These are phyloP conservation scores for Aspergillus novofumigatus DNA, from an alignment of 2,329 filamentous ascomycete species.

Conservation along the genomic window DNA sequence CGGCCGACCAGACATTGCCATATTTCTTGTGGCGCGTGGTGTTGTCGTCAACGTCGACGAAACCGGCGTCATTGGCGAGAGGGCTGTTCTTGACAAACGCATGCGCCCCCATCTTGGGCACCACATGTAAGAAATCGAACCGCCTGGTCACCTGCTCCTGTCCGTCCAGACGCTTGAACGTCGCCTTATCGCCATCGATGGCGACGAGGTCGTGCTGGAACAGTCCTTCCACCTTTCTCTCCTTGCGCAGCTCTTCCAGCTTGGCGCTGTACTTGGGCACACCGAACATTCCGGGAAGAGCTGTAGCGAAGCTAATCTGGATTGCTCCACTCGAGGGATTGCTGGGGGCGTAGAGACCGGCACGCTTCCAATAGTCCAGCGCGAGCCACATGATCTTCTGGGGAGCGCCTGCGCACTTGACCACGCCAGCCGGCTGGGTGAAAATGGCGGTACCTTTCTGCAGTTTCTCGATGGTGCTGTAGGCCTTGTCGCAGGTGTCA, in stretches of 20 bases:
- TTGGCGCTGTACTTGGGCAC: conserved; percentile 56
- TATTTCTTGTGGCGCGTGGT: conserved; percentile 53
- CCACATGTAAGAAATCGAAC: conserved; percentile 56
- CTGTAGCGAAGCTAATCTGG: conserved; percentile 54
- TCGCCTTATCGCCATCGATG: conserved; percentile 51
- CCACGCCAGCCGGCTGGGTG: conserved; percentile 54
- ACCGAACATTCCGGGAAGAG: conserved; percentile 55
- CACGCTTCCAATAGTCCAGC: conserved; percentile 55
- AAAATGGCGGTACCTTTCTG: conserved; percentile 53
- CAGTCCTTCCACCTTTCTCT: conserved; percentile 55
- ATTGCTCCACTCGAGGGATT: conserved; percentile 42
- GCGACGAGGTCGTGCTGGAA: conserved; percentile 56
- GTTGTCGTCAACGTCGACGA: conserved; percentile 54
- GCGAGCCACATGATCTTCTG: conserved; percentile 63
- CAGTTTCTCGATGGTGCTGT: conserved; percentile 46
- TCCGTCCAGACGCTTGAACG: conserved; percentile 45
- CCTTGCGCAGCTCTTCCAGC: conserved; percentile 51
- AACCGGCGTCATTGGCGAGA: conserved; percentile 54
- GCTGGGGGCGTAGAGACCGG: conserved; percentile 47
- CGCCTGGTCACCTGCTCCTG: conserved; percentile 42
- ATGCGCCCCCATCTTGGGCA: conserved; percentile 58
- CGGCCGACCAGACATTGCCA: conserved; percentile 56
- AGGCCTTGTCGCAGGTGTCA: conserved; percentile 53
- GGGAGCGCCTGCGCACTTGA: conserved; percentile 60
- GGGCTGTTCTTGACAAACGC: conserved; percentile 51